phyloP scores from a whole-genome alignment of 2,329 filamentous ascomycete species.

The Exserohilum rostratum region DNA sequence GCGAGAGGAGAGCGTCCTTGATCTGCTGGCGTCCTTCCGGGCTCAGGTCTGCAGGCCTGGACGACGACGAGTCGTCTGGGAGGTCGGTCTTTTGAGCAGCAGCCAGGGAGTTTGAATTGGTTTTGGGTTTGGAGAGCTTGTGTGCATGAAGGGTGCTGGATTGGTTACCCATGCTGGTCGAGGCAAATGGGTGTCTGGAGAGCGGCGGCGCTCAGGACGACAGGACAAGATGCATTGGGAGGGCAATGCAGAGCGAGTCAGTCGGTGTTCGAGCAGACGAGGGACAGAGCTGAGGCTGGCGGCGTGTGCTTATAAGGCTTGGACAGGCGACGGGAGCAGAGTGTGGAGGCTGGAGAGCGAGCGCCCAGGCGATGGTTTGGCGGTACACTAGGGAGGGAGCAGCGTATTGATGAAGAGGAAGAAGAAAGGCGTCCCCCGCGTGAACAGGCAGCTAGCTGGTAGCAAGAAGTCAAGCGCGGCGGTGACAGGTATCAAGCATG shows the following conservation, averaged over 20 bases:
- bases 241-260: slow-evolving; percentile 10
- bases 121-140: slow-evolving; percentile 45
- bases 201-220: slow-evolving; percentile 29
- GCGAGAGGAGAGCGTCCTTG: slow-evolving; percentile 37
- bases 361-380: slow-evolving; percentile 11
- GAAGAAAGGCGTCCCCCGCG: slow-evolving; percentile 17
- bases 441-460: slow-evolving; percentile 19
- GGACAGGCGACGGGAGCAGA: slow-evolving; percentile 9
- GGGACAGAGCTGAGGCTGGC: slow-evolving; percentile 12
- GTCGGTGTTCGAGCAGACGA: slow-evolving; percentile 15
- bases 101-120: slow-evolving; percentile 40
- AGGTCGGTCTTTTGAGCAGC: slow-evolving; percentile 27
- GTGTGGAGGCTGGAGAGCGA: slow-evolving; percentile 29
- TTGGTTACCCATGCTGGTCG: slow-evolving; percentile 40
- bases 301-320: slow-evolving; percentile 22
- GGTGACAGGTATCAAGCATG: slow-evolving; percentile 20
- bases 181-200: slow-evolving; percentile 17
- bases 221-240: slow-evolving; percentile 20
- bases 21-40: slow-evolving; percentile 37
- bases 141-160: slow-evolving; percentile 34
- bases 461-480: slow-evolving; percentile 20
- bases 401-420: slow-evolving; percentile 23
- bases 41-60: slow-evolving; percentile 34
- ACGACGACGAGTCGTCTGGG: slow-evolving; percentile 27
- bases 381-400: slow-evolving; percentile 18